Conservation (phyloP, 208 protist genomes). For the Acanthamoeba healyi region DNA sequence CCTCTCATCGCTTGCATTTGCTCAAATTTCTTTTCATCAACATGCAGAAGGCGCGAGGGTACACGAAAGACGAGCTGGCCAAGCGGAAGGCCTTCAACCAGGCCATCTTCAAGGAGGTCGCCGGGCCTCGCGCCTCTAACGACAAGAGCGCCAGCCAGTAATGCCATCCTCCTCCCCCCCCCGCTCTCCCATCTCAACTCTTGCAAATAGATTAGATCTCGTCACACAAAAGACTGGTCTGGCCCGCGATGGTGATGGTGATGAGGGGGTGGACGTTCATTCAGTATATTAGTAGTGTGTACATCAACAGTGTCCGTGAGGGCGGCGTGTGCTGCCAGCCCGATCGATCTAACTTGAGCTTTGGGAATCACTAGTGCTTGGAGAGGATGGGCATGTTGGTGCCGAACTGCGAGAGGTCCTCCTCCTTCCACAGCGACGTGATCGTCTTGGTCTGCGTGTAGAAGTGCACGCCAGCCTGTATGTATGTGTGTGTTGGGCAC, state of each 20-base stretch:
- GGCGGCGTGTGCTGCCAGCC: background rate
- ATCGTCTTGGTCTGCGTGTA: slow-evolving; percentile 95
- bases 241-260: background rate
- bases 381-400: slow-evolving; percentile 69
- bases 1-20: background rate
- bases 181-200: background rate
- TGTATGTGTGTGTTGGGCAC: background rate
- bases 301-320: background rate
- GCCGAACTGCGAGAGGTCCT: slow-evolving; percentile 76
- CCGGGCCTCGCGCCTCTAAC: background rate
- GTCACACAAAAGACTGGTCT: too few species aligned
- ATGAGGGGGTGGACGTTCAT: background rate
- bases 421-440: slow-evolving; percentile 89
- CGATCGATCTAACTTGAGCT: background rate
- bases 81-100: slow-evolving; percentile 31
- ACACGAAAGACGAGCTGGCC: background rate
- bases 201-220: slow-evolving; percentile 1
- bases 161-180: too few species aligned
- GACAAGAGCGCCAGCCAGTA: slow-evolving; percentile 8
- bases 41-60: background rate
- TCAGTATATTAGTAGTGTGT: too few species aligned
- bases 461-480: slow-evolving; percentile 90
- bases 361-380: background rate
- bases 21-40: background rate
- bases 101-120: slow-evolving; percentile 20